Conservation (phyloP, 331 rosid species). For the Acacia concinna region DNA sequence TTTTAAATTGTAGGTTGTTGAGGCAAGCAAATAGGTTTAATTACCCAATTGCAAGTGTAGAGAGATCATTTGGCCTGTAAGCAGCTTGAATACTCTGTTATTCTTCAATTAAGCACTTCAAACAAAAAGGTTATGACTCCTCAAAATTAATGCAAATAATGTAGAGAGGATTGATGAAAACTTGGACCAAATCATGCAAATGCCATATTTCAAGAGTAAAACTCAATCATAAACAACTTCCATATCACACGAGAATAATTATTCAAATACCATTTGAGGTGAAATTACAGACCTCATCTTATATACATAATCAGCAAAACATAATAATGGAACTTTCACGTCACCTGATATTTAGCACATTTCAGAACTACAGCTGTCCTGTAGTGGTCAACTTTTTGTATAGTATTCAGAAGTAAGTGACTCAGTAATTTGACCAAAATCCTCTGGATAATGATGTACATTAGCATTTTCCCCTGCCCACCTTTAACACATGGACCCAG, state of each 20-base stretch:
- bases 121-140: background rate
- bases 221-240: background rate
- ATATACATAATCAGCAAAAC: background rate
- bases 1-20: too few relatives aligned
- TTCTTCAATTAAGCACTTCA: background rate
- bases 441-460: background rate
- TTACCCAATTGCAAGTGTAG: too few relatives aligned
- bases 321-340: constrained; percentile 1
- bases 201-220: background rate
- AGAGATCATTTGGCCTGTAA: too few relatives aligned
- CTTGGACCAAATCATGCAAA: too few relatives aligned
- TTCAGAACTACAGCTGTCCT: constrained; percentile 21
- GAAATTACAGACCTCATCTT: background rate
- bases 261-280: background rate
- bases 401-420: background rate
- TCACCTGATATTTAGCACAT: background rate
- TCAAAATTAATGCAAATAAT: background rate
- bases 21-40: too few relatives aligned
- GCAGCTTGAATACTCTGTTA: too few relatives aligned
- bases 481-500: background rate
- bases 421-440: constrained; percentile 8
- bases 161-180: background rate
- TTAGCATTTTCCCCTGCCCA: background rate
- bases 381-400: constrained; percentile 1
- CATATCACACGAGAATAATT: background rate